These are phyloP conservation scores for Akebia trifoliata DNA, from an alignment of 164 flowering plant species.

Conservation along the genomic window DNA sequence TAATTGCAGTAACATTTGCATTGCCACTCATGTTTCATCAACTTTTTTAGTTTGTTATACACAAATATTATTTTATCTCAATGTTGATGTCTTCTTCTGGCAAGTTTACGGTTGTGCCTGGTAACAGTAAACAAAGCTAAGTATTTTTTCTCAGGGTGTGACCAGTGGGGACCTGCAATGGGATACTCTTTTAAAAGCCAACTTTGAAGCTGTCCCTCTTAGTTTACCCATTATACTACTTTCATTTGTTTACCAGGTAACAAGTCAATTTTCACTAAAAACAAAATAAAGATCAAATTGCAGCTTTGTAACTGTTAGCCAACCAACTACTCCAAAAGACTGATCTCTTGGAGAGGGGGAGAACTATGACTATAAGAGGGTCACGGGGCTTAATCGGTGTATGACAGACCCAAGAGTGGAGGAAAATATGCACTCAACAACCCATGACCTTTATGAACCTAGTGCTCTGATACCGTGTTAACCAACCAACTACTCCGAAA, in stretches of 20 bases:
- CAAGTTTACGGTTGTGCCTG: not conserved
- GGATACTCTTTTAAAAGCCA: conserved; percentile 74
- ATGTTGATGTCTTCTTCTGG: not conserved
- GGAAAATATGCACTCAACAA: no score
- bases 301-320: no score
- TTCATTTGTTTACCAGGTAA: conserved; percentile 94
- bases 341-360: no score
- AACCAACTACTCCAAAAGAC: no score
- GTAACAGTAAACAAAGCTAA: conserved; percentile 4
- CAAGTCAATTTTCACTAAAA: conserved; percentile 3
- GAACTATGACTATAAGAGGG: no score
- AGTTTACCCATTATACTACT: conserved; percentile 90
- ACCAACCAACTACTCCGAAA: no score
- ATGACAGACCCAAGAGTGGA: no score
- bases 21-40: not conserved
- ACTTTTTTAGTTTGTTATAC: not conserved
- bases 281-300: no score
- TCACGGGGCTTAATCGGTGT: no score
- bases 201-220: conserved; percentile 76
- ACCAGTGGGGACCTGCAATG: conserved; percentile 74
- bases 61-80: not conserved
- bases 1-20: no score
- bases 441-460: no score
- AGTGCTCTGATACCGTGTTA: no score
- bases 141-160: conserved; percentile 46